These are phyloP conservation scores for Speleostelium caveatum DNA, from an alignment of 78 protist species.

Conservation along the genomic window DNA sequence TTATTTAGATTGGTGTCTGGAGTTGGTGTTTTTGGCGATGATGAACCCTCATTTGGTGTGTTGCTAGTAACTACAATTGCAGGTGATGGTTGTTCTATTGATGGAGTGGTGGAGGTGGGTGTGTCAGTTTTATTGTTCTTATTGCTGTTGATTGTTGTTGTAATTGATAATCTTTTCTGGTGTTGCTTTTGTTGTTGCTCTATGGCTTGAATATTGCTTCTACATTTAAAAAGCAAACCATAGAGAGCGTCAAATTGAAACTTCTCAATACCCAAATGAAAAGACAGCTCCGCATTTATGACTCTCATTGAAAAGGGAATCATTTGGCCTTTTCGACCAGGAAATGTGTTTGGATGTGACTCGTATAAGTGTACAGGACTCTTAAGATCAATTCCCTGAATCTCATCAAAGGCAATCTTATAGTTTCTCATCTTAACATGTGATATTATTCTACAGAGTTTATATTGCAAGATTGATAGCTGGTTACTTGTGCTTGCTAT, in stretches of 20 bases:
- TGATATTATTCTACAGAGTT: slow-evolving; percentile 53
- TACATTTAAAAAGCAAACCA: slow-evolving; percentile 50
- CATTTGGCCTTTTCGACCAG: slow-evolving; percentile 52
- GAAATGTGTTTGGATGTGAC: slow-evolving; percentile 45
- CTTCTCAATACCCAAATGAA: slow-evolving; percentile 41
- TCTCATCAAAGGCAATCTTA: slow-evolving; percentile 42
- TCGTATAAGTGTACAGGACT: slow-evolving; percentile 52
- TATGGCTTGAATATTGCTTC: background rate
- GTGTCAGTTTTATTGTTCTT: background rate
- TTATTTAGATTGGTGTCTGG: slow-evolving; percentile 19
- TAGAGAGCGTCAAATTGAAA: slow-evolving; percentile 59
- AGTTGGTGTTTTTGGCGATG: background rate
- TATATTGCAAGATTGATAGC: slow-evolving; percentile 50
- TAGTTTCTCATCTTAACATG: slow-evolving; percentile 68
- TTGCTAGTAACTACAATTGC: too few relatives aligned
- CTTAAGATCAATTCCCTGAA: slow-evolving; percentile 63
- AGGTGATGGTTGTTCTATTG: background rate
- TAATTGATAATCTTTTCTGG: too few relatives aligned
- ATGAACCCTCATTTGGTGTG: background rate
- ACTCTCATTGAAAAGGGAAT: slow-evolving; percentile 70
- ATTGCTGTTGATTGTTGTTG: background rate
- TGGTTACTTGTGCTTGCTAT: slow-evolving; percentile 71
- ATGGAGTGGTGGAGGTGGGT: background rate
- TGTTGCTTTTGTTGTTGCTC: slow-evolving; percentile 18
- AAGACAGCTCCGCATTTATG: slow-evolving; percentile 61